A percentile compares a stretch with the other conserved stretches of the same genome.
Evolutionary conservation across 768 basidiomycete species (phyloP).

Genomic region (Chalciporus piperatus): DNA sequence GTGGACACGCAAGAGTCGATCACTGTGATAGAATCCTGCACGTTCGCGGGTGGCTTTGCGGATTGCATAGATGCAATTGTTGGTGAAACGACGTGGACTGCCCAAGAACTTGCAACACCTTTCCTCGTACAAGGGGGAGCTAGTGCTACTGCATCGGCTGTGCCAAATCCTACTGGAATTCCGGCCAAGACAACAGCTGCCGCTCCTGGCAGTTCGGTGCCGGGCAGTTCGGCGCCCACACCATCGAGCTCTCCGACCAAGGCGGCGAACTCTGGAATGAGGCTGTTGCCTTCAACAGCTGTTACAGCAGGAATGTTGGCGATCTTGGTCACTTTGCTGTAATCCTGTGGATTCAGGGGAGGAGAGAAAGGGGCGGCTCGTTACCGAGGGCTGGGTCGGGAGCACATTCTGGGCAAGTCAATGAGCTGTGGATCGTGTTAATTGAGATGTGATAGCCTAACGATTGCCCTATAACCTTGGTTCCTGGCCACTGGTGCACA

Average conservation of each 20-base stretch:
- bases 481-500: constrained; percentile 17
- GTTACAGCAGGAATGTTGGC: constrained; percentile 2
- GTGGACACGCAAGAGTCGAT: not conserved
- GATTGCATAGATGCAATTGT: not conserved
- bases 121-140: constrained; percentile 13
- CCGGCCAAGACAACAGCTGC: not conserved
- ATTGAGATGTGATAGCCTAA: not conserved
- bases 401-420: not conserved
- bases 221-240: not conserved
- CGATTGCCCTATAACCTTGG: constrained; percentile 4
- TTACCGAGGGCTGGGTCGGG: not conserved
- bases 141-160: constrained; percentile 2
- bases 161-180: not conserved
- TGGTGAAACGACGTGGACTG: not conserved
- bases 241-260: not conserved
- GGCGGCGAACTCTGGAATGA: constrained; percentile 3
- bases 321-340: not conserved
- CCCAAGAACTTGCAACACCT: not conserved
- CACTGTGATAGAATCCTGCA: constrained; percentile 12
- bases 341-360: not conserved
- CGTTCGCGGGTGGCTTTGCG: constrained; percentile 3
- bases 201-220: constrained; percentile 3
- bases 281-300: not conserved
- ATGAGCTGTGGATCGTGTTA: not conserved
- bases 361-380: constrained; percentile 1